Conservation (phyloP, 768 basidiomycete genomes). For the Suillus alpinus region DNA sequence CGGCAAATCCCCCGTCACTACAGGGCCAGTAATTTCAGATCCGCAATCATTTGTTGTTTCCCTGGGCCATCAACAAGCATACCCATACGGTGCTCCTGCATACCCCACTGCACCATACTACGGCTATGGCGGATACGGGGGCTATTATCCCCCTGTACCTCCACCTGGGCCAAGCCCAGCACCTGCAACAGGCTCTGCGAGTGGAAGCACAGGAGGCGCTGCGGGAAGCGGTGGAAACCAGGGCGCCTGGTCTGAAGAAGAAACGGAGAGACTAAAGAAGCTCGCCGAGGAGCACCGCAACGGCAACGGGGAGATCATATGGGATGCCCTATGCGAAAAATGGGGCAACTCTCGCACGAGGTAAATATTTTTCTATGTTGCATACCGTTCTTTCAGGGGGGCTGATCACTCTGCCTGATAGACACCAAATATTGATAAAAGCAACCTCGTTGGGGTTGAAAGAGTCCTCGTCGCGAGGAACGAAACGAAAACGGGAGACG, state of each 20-base stretch:
- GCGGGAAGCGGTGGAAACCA: conserved; percentile 47
- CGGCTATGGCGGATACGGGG: conserved; percentile 41
- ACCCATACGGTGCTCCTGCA: conserved; percentile 33
- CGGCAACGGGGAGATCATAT: conserved; percentile 53
- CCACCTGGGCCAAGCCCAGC: conserved; percentile 23
- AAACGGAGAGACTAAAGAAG: conserved; percentile 64
- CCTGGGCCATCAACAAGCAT: conserved; percentile 51
- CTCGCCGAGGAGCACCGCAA: conserved; percentile 67
- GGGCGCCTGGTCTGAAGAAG: conserved; percentile 78
- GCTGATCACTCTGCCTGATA: conserved; percentile 23
- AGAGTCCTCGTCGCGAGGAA: conserved; percentile 63
- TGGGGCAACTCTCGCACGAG: conserved; percentile 76
- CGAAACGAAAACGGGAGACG: conserved; percentile 56
- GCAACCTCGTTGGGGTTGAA: conserved; percentile 78
- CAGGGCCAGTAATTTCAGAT: conserved; percentile 60
- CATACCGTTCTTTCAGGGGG: not conserved
- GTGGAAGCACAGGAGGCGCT: conserved; percentile 15
- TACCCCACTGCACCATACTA: conserved; percentile 69
- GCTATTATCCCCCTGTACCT: conserved; percentile 30
- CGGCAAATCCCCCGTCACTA: conserved; percentile 31
- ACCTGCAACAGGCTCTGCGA: conserved; percentile 23
- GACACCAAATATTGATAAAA: conserved; percentile 82
- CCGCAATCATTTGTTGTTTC: conserved; percentile 73
- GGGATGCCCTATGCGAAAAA: conserved; percentile 74
- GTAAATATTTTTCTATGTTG: conserved; percentile 34